Evolutionary conservation across 352 stramenopile species (phyloP).

Genomic region (Thalassiosira hispida): DNA sequence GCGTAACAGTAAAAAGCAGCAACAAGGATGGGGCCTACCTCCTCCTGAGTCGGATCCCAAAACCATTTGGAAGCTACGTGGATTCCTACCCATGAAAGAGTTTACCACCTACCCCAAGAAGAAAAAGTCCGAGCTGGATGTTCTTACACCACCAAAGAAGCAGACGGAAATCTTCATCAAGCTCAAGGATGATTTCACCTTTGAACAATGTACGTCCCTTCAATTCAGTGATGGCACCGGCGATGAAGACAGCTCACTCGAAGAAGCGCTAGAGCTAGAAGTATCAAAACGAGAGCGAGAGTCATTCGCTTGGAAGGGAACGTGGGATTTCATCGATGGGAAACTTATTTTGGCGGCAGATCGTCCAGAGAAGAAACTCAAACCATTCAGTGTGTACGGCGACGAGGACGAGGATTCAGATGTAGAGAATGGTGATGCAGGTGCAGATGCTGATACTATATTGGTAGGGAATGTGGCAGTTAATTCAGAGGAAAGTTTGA

Average conservation of each 20-base stretch:
- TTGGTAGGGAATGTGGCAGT: constrained; percentile 69
- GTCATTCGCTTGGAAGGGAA: constrained; percentile 66
- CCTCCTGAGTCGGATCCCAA: constrained; percentile 20
- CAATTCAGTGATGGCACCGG: constrained; percentile 28
- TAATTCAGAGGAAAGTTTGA: constrained; percentile 54
- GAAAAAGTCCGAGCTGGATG: constrained; percentile 15
- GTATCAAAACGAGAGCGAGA: constrained; percentile 43
- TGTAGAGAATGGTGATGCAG: background rate
- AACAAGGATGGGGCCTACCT: background rate
- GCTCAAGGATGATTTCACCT: constrained; percentile 78
- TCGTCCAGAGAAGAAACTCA: constrained; percentile 55
- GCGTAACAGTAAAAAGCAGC: background rate
- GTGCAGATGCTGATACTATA: constrained; percentile 63
- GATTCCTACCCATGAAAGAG: constrained; percentile 72
- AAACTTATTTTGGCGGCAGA: constrained; percentile 80
- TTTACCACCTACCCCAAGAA: constrained; percentile 80
- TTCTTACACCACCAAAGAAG: constrained; percentile 20
- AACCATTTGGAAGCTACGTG: constrained; percentile 38
- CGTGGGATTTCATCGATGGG: constrained; percentile 76
- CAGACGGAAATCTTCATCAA: constrained; percentile 75
- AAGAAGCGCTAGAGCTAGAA: constrained; percentile 49
- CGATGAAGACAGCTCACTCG: constrained; percentile 23
- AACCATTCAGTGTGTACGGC: constrained; percentile 32
- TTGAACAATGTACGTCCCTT: constrained; percentile 62
- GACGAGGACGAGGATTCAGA: constrained; percentile 16